Conservation (phyloP, 768 basidiomycete species). For the Suillus variegatus region DNA sequence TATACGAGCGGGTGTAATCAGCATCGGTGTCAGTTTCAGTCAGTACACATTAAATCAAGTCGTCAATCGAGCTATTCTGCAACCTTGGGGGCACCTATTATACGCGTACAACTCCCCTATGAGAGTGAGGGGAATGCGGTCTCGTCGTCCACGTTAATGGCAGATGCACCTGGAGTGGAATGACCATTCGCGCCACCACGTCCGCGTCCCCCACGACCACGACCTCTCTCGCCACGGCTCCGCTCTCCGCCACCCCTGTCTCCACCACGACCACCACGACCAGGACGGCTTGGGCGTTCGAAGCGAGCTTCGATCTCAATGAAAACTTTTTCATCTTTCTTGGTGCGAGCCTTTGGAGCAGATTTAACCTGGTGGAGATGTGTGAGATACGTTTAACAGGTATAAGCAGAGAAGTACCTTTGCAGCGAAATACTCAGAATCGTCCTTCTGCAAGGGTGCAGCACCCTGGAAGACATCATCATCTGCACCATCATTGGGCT, state of each 20-base stretch:
- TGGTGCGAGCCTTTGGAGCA: slow-evolving; percentile 63
- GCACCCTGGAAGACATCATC: slow-evolving; percentile 71
- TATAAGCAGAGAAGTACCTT: slow-evolving; percentile 59
- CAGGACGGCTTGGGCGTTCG: slow-evolving; percentile 75
- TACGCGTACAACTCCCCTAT: slow-evolving; percentile 24
- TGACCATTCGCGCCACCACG: slow-evolving; percentile 42
- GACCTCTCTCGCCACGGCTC: slow-evolving; percentile 39
- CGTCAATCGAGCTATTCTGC: slow-evolving; percentile 7
- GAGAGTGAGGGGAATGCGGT: slow-evolving; percentile 89
- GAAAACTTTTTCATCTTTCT: slow-evolving; percentile 90
- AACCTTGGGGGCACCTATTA: slow-evolving; percentile 2
- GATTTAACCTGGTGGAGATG: slow-evolving; percentile 59
- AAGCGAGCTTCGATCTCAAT: slow-evolving; percentile 92
- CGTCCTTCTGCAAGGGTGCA: slow-evolving; percentile 66
- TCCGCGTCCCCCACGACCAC: slow-evolving; percentile 47
- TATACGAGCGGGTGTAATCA: slow-evolving; percentile 5
- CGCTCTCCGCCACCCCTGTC: slow-evolving; percentile 53
- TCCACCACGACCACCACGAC: slow-evolving; percentile 51
- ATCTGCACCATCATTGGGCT: slow-evolving; percentile 81
- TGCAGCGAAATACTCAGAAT: slow-evolving; percentile 80
- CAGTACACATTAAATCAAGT: slow-evolving; percentile 4
- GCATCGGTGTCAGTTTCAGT: slow-evolving; percentile 2
- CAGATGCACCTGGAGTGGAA: slow-evolving; percentile 23
- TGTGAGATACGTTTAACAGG: slow-evolving; percentile 1
- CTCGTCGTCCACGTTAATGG: slow-evolving; percentile 79